Percentiles rank a stretch among this genome's conserved stretches.
Conservation (phyloP, 2,329 filamentous ascomycete species). For the Aureobasidium sp. region DNA sequence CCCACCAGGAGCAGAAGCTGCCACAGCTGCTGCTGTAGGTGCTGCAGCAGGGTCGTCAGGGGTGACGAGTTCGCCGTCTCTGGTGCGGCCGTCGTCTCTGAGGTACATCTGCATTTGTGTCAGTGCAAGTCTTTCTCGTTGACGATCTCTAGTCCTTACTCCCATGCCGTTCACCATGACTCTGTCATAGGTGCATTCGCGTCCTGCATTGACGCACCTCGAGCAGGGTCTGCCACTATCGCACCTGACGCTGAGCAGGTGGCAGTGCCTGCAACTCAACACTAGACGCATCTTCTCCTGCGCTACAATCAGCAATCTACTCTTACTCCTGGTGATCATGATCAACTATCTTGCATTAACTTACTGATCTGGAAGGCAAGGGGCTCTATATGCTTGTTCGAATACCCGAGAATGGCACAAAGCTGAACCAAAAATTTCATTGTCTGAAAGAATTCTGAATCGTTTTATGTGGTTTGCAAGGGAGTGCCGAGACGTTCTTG, state of each 20-base stretch:
- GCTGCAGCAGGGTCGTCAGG: not conserved
- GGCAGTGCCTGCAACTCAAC: not conserved
- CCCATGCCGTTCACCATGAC: not conserved
- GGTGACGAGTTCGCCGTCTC: not conserved
- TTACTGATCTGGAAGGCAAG: not conserved
- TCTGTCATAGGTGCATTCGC: not conserved
- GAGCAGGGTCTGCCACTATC: not conserved
- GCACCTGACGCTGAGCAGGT: not conserved
- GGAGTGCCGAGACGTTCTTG: not conserved
- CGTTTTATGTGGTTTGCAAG: not conserved
- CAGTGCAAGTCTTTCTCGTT: not conserved
- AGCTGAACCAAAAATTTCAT: not conserved
- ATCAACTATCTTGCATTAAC: not conserved
- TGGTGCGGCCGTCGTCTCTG: not conserved
- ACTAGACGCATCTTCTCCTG: not conserved
- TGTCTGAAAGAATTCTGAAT: not conserved
- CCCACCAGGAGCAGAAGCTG: not conserved
- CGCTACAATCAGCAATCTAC: not conserved
- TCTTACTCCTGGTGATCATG: constrained; percentile 1
- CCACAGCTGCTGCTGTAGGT: not conserved
- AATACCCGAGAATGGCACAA: not conserved
- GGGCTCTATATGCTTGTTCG: not conserved
- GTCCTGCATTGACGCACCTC: not conserved
- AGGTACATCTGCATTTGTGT: not conserved
- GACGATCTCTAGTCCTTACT: not conserved